Base-by-base conservation (phyloP, 2,329 filamentous ascomycete genomes). In the Alternaria hordeiaustralica region DNA sequence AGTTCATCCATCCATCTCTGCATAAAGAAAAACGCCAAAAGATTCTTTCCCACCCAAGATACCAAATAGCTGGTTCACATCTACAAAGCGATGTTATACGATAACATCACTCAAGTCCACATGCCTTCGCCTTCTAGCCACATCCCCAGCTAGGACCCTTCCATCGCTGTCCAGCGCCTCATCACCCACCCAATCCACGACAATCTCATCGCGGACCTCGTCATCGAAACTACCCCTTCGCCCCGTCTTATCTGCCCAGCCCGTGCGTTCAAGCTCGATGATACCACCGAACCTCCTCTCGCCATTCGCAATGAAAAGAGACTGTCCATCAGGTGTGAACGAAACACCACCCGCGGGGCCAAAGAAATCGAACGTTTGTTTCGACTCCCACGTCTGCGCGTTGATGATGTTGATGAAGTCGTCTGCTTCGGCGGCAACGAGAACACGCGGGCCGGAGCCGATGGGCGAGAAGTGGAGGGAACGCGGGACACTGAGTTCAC, bases 361-460 rank as follows among this genome's bases (percentile, higher is more conserved):
- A 77, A 94, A 93, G 59, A 94, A 85, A 64, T 92, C 90, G 10
- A 94, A 80, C 0, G 87, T 87, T 78, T 94, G 92, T 76, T 89
- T 88, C n/a, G 84, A 84, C 21, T 83, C 78, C 71, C 89, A 92
- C 0, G 84, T 88, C 71, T 86, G 75, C 0, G 88, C 90, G 67
- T 94, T 89, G 69, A 94, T 89, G 49, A 94, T 82, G 75, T 87
- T 89, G 73, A 95, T 80, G 61, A 87, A 87, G 74, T 95, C 92
- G 33, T 92, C 90, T 74, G 92, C 90, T 77, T 95, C 92, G 3
- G 90, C 91, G 3, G 89, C 89, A 11, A 93, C 85, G 12, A 95
- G 84, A 1, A 92, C 84, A 4, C 87, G 85, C 67, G 85, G 86
- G 3, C 91, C 91, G 55, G 88, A 88, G 18, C 91, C 91, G 3